phyloP scores from a whole-genome alignment of 2,329 filamentous ascomycete genomes.

The Neurospora sp. region DNA sequence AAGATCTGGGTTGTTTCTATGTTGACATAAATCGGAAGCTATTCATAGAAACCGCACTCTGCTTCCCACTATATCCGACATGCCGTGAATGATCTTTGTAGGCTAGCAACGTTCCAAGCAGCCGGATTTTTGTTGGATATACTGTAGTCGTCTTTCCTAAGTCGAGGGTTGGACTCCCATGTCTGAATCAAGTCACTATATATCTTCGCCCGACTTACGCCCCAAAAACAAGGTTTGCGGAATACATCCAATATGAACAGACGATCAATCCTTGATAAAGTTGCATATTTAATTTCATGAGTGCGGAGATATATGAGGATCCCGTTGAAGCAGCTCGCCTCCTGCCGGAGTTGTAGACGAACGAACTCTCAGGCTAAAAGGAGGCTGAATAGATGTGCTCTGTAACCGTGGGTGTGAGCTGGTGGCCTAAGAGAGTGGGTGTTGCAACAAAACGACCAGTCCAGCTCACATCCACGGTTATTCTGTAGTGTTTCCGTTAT shows the following conservation, averaged over 20 bases:
- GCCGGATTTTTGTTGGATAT: not conserved
- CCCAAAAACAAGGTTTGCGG: not conserved
- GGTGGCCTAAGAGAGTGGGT: no score
- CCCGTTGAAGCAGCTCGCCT: not conserved
- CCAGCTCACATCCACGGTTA: no score
- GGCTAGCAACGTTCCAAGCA: not conserved
- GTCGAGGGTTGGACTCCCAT: not conserved
- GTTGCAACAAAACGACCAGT: no score
- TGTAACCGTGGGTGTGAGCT: no score
- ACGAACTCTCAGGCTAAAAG: constrained; percentile 1
- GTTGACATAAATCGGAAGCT: not conserved
- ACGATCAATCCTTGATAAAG: not conserved
- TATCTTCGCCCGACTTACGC: not conserved
- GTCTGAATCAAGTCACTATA: not conserved
- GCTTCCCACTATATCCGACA: not conserved
- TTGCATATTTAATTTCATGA: not conserved
- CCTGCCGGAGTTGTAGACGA: not conserved
- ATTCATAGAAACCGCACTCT: not conserved
- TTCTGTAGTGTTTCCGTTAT: not conserved
- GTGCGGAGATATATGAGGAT: not conserved
- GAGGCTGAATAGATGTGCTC: not conserved
- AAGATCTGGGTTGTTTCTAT: not conserved
- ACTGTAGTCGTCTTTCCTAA: not conserved
- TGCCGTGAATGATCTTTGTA: not conserved
- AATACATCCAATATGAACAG: not conserved